Base-by-base conservation (phyloP, 345 rosid genomes). In the Eucalyptus caleyi region DNA sequence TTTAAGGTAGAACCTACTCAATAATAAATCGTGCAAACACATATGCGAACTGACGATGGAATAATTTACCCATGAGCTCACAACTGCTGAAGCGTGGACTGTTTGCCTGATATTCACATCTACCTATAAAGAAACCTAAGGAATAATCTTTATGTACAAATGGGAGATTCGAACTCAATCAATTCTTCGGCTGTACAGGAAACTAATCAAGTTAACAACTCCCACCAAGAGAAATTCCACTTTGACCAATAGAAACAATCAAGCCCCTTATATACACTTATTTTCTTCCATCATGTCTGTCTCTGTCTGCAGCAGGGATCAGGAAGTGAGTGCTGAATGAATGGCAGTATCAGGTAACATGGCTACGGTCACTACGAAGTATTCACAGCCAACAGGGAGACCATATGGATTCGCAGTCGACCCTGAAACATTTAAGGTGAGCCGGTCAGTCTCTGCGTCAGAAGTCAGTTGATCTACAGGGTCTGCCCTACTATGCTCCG, bases 331-430 rank as follows among this genome's bases (percentile, higher is more conserved):
- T 80, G 95, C 85, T 77, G 95, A 92, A 95, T 92, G 97, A 93
- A 95, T 95, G 90, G 95, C 89, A 86, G 97, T 93, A 89, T 94
- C 99, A 59, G 99, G 99, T 93, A 98, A 92, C 99, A 98, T 98
- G 42, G 99, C 99, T 92, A 98, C 94, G 62, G 99, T 97, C 94
- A 97, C 99, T 89, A 98, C 88, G 90, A 95, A 98, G 93, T 94
- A 97, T 94, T 95, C 99, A 92, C 96, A 95, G 88, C 99, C 99
- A 88, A 93, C 87, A 30, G 98, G 95, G 88, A 98, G 97, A 85
- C 95, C 94, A 87, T 95, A 98, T 47, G 97, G 99, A 92, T 95
- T 98, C 87, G 89, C 87, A 88, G 90, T 90, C 50, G 94, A 90
- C 80, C 93, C 94, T 67, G 94, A 91, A 77, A 77, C 85, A 91